A percentile compares a stretch with the other conserved stretches of the same genome.
Evolutionary conservation across 2,329 filamentous ascomycete genomes (phyloP).

Genomic region (Monosporascus ibericus): DNA sequence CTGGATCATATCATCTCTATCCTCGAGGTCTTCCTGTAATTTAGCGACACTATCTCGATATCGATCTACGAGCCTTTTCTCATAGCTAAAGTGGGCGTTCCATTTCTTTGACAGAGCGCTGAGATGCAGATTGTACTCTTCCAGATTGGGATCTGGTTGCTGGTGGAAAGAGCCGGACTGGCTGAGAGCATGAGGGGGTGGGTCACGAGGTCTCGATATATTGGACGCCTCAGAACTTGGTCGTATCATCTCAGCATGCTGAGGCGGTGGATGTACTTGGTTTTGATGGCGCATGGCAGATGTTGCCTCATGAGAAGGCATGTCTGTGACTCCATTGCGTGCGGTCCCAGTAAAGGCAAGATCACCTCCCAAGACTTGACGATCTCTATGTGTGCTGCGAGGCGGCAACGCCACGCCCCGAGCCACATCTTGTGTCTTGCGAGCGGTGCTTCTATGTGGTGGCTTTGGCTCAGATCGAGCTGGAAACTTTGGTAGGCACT

Average conservation of each 20-base stretch:
- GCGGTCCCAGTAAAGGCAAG: neutral
- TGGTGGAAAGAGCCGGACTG: neutral
- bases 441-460: neutral
- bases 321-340: neutral
- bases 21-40: slow-evolving; percentile 10
- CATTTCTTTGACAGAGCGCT: slow-evolving; percentile 11
- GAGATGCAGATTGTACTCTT: slow-evolving; percentile 8
- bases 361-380: neutral
- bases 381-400: neutral
- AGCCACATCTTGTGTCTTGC: neutral
- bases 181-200: neutral
- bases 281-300: neutral
- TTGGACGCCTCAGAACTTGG: slow-evolving; percentile 18
- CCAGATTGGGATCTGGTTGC: slow-evolving; percentile 5
- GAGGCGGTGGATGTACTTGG: neutral
- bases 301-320: neutral
- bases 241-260: neutral
- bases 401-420: neutral
- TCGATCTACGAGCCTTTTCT: slow-evolving; percentile 9
- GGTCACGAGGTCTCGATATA: slow-evolving; percentile 13
- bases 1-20: slow-evolving; percentile 6
- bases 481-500: neutral
- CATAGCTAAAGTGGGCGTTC: slow-evolving; percentile 14
- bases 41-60: slow-evolving; percentile 12
- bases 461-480: neutral